Base-by-base conservation (phyloP, 371 early-diverging fungal species). In the Mortierella polycephala region DNA sequence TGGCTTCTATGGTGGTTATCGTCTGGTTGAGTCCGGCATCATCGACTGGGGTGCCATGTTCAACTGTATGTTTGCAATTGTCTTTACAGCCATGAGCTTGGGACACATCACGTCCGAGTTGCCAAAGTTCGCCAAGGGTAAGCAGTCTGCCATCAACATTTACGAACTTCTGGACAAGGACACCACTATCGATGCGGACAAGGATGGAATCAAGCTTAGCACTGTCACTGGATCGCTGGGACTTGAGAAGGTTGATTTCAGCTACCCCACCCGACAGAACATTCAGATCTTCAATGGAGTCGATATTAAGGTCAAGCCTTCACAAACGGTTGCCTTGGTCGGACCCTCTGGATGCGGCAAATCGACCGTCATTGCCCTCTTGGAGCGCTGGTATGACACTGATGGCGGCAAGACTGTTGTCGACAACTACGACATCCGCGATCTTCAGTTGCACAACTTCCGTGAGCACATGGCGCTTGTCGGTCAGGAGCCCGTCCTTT, bases 401-500 rank as follows among this genome's bases (percentile, higher is more conserved):
- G 66, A 77, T n/a, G 60, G 63, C 11, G 91, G 91, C 16, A 39
- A 70, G 39, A 79, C 87, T 30, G 60, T 62, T 0, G 37, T 89
- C 14, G 90, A 93, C 50, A 85, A 84, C 21, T 66, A 84, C 50
- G 87, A 95, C 67, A 86, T 94, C 63, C 82, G 84, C 18, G 83
- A 87, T 51, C 86, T 92, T 71, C 81, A 85, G 50, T 74, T 93
- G 45, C 75, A 81, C 23, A 86, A 89, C 49, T 80, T 95, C 12
- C 90, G 96, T 53, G 69, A 86, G 10, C 86, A 91, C 56, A 88
- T 97, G 81, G 91, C 93, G 2, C 81, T 96, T 30, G 96, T 97
- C 7, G 88, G 91, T 46, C 98, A 99, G 83, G 96, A 96, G 77
- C 96, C 96, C 20, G 86, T 88, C 14, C 81, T 97, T 47, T 96